Base-by-base conservation (phyloP, 371 early-diverging fungal genomes). In the Rhizomucor pusillus region DNA sequence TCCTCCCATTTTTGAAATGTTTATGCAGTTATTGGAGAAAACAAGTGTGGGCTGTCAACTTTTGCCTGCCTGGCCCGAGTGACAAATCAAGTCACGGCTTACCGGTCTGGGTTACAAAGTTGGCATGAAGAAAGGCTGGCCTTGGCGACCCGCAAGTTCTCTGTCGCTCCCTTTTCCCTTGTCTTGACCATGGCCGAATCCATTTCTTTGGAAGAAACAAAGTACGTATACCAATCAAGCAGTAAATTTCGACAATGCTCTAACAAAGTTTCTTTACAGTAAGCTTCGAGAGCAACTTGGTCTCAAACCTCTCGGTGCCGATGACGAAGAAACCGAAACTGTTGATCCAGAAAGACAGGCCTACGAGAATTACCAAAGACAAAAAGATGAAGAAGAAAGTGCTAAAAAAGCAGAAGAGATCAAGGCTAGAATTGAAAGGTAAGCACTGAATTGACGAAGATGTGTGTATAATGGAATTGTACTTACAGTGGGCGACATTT, bases 201-300 rank as follows among this genome's bases (percentile, higher is more conserved):
- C 23, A 53, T 79, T 41, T 81, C 84, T 33, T 68, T 86, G 37
- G 85, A 80, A 57, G 84, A 87, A 60, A 82, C 84, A 63, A 85
- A 87, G 84, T 82, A 78, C 47, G 71, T 47, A 18, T 18, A 16
- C 0, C n/a, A 33, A 16, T 16, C 1, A n/a, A 40, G n/a, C 22
- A 22, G 3, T 40, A 24, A 14, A 9, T 39, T 33, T 24, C 19
- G 29, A 50, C 10, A 49, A 11, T 13, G 14, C 12, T 16, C 29
- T 47, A 13, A 47, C 24, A 34, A 18, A 10, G n/a, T 43, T 50
- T 23, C 10, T 36, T n/a, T 37, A 20, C 62, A 82, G 82, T 65
- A 79, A 76, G 56, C 71, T 89, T 46, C 81, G 93, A 67, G 73
- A 72, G 39, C 79, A 79, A 45, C 69, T 90, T 2, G 92, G 92